Evolutionary conservation across 495 filamentous ascomycete genomes (phyloP).

Genomic region (Sordaria brevicollis): DNA sequence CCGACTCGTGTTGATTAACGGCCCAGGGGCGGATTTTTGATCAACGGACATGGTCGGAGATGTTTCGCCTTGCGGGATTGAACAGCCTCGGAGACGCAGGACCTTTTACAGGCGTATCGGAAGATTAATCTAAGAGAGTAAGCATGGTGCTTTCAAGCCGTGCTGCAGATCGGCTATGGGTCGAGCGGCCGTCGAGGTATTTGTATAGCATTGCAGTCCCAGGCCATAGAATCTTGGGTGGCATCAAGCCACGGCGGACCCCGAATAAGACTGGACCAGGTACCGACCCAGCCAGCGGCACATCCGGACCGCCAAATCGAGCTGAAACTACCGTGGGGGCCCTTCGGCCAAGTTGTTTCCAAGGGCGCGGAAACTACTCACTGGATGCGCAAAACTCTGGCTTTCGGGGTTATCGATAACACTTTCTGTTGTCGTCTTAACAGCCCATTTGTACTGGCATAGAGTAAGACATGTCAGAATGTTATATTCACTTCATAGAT

Average conservation of each 20-base stretch:
- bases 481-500: no score
- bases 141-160: slow-evolving; percentile 1
- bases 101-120: background rate
- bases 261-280: background rate
- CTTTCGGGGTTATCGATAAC: no score
- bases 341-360: no score
- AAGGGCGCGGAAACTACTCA: no score
- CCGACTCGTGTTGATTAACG: slow-evolving; percentile 15
- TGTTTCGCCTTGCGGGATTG: background rate
- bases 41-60: slow-evolving; percentile 7
- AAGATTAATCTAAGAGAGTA: slow-evolving; percentile 12
- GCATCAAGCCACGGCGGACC: background rate
- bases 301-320: slow-evolving; percentile 6
- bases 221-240: background rate
- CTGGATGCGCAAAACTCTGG: no score
- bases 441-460: no score
- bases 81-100: slow-evolving; percentile 2
- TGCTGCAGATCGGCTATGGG: slow-evolving; percentile 1
- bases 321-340: background rate
- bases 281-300: slow-evolving; percentile 5
- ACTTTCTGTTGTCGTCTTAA: no score
- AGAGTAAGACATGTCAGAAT: no score
- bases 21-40: background rate
- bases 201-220: background rate
- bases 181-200: slow-evolving; percentile 1